Percentiles rank a stretch among this genome's conserved stretches.
phyloP scores from a whole-genome alignment of 1,284 basidiomycete genomes.

The Sphaerobolus stellatus region DNA sequence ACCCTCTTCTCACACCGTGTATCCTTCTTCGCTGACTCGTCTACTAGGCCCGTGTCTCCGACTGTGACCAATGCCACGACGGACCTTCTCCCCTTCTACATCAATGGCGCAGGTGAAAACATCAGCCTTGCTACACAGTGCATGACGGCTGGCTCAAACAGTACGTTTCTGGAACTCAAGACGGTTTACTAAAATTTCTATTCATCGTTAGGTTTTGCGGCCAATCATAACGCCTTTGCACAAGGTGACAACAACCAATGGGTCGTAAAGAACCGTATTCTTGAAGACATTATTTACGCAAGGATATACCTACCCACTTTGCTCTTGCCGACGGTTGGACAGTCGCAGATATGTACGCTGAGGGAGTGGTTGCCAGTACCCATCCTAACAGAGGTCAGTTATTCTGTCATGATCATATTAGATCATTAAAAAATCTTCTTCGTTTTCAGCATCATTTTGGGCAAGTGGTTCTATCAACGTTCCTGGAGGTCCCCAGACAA shows the following conservation, averaged over 20 bases:
- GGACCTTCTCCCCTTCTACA: conserved; percentile 24
- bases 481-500: conserved; percentile 4
- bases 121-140: conserved; percentile 22
- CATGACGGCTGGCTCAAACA: conserved; percentile 25
- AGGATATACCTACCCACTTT: conserved; percentile 25
- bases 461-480: conserved; percentile 15
- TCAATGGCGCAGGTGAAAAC: conserved; percentile 24
- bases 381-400: conserved; percentile 20
- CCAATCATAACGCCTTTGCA: conserved; percentile 25
- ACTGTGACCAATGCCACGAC: conserved; percentile 14
- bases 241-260: conserved; percentile 24
- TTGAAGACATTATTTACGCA: conserved; percentile 23
- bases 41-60: conserved; percentile 1
- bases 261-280: conserved; percentile 25
- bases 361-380: conserved; percentile 23
- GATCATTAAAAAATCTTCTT: neutral
- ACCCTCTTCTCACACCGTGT: neutral
- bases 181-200: neutral
- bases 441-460: conserved; percentile 16
- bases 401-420: neutral
- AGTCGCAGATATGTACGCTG: conserved; percentile 24
- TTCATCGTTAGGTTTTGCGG: conserved; percentile 7
- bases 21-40: neutral
- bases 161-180: conserved; percentile 10
- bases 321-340: conserved; percentile 24